Evolutionary conservation across 805 yeast genomes (phyloP), one percentile per base, ranked within the genome.

Genomic region (Pichia occidentalis): DNA sequence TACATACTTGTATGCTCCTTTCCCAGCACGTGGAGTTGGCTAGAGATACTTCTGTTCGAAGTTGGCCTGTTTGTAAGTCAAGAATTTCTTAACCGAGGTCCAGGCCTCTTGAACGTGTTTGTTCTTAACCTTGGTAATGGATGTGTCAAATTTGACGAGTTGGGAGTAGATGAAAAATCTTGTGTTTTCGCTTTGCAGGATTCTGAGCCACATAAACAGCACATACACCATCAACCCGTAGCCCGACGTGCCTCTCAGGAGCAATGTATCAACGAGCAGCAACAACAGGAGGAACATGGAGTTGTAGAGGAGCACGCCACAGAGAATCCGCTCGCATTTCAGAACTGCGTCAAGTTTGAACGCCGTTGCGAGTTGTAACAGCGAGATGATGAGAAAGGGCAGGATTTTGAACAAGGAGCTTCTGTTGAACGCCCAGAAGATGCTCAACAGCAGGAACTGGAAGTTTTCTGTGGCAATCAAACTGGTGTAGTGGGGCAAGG

Each of bases 391-490:
- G 47, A 67, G 60, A 53, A 65, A 78, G 18, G 92, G 90, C 12
- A 77, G 43, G 30, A 83, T 48, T 53, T 81, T 82, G 62, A 77
- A 80, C 5, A 74, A 59, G 1, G 87, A 78, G 43, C 71, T 67
- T 60, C 83, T 75, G 27, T 80, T 73, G 39, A 80, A 57, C 33
- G 75, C 52, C 90, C 90, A 83, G 14, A 75, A 60, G 3, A 55
- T 20, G 1, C 78, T 72, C 39, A 82, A 58, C 3, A 73, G 44
- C 38, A 77, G 61, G 52, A 73, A 75, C 59, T 85, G 95, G 65
- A 82, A 82, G 55, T 84, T 83, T 48, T 76, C 85, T 18, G 85
- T 74, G 8, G 87, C 77, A 38, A 85, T 53, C 54, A 87, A 63
- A 4, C 78, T 74, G 39, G 71, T 70, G 53, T 76, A 68, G 5